Conservation (phyloP, 306 rosid genomes). For the Pterocarpus santalinus region DNA sequence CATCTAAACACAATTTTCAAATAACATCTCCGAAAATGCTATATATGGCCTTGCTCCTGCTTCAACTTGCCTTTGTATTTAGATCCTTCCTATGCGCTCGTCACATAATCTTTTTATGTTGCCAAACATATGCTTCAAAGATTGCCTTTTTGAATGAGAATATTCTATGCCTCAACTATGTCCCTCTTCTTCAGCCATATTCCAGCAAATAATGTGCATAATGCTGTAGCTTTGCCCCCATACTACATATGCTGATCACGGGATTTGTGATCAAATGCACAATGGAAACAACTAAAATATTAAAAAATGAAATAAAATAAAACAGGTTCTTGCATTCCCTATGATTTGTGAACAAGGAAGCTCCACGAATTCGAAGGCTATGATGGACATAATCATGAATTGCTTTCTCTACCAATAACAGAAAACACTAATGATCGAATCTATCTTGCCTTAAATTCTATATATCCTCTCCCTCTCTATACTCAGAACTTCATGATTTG, state of each 20-base stretch:
- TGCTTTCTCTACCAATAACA: conserved; percentile 31
- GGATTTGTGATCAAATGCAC: conserved; percentile 33
- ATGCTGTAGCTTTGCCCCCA: neutral
- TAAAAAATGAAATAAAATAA: too few species aligned
- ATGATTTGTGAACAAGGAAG: conserved; percentile 58
- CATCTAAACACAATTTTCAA: too few species aligned
- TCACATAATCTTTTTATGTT: conserved; percentile 7
- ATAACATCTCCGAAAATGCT: neutral
- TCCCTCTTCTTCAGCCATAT: conserved; percentile 34
- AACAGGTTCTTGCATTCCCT: conserved; percentile 43
- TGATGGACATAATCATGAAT: conserved; percentile 37
- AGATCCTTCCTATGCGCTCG: conserved; percentile 26
- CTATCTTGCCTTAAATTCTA: conserved; percentile 20
- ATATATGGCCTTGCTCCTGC: neutral
- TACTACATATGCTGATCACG: neutral
- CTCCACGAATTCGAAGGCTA: conserved; percentile 53
- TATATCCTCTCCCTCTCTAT: neutral
- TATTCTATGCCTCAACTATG: conserved; percentile 44
- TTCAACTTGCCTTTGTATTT: conserved; percentile 48
- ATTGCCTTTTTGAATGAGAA: conserved; percentile 53
- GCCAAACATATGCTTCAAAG: conserved; percentile 49
- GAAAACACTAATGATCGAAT: conserved; percentile 29
- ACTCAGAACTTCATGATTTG: conserved; percentile 18
- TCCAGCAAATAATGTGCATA: conserved; percentile 9
- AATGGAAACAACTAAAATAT: neutral